Evolutionary conservation across 2,329 filamentous ascomycete species (phyloP).

Genomic region (Claviceps sp.): DNA sequence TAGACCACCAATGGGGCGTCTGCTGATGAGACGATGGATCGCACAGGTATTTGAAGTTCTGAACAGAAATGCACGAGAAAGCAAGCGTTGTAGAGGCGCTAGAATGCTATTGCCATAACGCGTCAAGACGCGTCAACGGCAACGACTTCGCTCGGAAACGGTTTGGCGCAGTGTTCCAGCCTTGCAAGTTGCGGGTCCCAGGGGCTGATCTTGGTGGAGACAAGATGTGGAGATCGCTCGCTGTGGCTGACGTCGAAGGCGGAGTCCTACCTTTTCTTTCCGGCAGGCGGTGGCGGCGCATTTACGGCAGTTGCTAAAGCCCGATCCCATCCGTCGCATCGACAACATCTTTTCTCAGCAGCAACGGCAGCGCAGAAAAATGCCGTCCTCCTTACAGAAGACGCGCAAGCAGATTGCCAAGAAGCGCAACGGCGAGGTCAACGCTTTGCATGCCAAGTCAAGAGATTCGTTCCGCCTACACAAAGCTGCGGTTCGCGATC

Average conservation of each 20-base stretch:
- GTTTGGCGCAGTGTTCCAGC: no score
- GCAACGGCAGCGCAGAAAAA: slow-evolving; percentile 24
- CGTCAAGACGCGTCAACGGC: not conserved
- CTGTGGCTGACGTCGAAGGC: no score
- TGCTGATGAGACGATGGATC: not conserved
- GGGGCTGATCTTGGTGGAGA: no score
- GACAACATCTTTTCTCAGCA: not conserved
- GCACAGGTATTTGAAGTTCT: not conserved
- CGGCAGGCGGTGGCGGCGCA: no score
- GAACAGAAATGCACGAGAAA: not conserved
- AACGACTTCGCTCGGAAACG: no score
- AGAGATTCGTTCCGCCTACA: slow-evolving; percentile 73
- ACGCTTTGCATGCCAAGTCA: slow-evolving; percentile 74
- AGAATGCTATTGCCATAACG: not conserved
- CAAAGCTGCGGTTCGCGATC: slow-evolving; percentile 66
- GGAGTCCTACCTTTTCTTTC: no score
- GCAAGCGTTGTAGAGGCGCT: no score
- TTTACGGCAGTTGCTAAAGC: no score
- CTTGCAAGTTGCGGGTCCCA: no score
- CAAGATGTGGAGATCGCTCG: no score
- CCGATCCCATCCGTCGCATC: no score
- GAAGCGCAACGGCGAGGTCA: slow-evolving; percentile 63
- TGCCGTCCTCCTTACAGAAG: slow-evolving; percentile 70
- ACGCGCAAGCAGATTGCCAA: slow-evolving; percentile 82
- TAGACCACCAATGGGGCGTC: no score